A percentile compares a stretch with the other conserved stretches of the same genome.
Evolutionary conservation across 257 asterid genomes (phyloP).

Genomic region (Verbascum thapsus): DNA sequence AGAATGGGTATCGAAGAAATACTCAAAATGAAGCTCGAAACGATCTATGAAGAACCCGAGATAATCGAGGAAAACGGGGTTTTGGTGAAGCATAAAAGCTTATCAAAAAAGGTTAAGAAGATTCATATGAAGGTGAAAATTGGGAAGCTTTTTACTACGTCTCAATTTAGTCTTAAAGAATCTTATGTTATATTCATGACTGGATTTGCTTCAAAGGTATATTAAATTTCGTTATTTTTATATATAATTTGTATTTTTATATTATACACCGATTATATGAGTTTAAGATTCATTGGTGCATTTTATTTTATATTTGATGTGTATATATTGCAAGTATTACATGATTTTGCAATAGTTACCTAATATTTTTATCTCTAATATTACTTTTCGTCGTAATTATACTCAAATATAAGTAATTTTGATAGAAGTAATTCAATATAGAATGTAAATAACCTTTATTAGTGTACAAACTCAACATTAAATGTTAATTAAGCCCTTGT

Average conservation of each 20-base stretch:
- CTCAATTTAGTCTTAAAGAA: conserved; percentile 54
- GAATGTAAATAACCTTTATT: no score
- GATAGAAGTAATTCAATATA: no score
- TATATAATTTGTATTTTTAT: not conserved
- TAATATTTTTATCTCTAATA: no score
- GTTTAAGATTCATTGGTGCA: not conserved
- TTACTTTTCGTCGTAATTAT: no score
- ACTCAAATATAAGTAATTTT: no score
- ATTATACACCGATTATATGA: not conserved
- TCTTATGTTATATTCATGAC: conserved; percentile 65
- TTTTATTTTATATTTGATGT: not conserved
- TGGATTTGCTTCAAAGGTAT: conserved; percentile 55
- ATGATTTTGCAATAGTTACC: no score
- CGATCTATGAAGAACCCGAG: conserved; percentile 66
- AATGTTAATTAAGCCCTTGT: conserved; percentile 22
- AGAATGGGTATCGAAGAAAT: conserved; percentile 64
- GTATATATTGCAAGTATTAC: not conserved
- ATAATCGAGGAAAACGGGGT: conserved; percentile 34
- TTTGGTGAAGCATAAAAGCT: conserved; percentile 13
- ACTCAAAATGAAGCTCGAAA: conserved; percentile 74
- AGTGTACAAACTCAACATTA: no score
- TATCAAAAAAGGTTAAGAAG: conserved; percentile 44
- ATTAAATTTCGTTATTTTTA: not conserved
- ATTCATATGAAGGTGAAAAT: conserved; percentile 46
- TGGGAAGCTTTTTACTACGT: conserved; percentile 35